Base-by-base conservation (phyloP, 1,139 yeast genomes). In the Saccharomyces pastorianus region DNA sequence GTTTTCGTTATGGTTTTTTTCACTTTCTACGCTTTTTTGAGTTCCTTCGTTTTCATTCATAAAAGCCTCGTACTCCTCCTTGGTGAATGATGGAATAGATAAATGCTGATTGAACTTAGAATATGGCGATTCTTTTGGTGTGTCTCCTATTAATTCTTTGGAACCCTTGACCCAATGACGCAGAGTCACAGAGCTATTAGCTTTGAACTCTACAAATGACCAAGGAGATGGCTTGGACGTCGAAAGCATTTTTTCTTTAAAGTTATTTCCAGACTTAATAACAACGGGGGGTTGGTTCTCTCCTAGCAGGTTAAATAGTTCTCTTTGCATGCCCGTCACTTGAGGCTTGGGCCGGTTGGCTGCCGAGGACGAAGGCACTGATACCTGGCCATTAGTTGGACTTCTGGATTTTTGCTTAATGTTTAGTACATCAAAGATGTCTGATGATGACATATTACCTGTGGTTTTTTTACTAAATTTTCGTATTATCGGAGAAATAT, bases 121-220 rank as follows among this genome's bases (percentile, higher is more conserved):
- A 72, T 87, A 93, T 48, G 80, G 74, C 64, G 86, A 83, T 51
- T 76, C 79, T 47, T 75, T 76, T 2, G 71, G 64, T n/a, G 70
- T 73, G 31, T 72, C 71, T 27, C 75, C 71, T 2, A 66, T 55
- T 8, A 64, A 49, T 49, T 80, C 85, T 55, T 76, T 78, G 1
- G 85, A 77, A 0, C 95, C 96, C 59, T 88, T 84, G 5, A 84
- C 91, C 99, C 99, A 95, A 70, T 93, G 99, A 54, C 76, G 73
- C 49, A 91, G 74, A 46, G 72, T 72, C 47, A 84, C 81, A 50
- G 78, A 81, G 0, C 82, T 79, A 6, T 75, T 73, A 55, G 84
- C 84, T 47, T 70, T 75, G 66, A 93, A 93, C 6, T 77, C 74
- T 47, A 80, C 77, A 69, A 81, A 75, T 0, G 82, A 78, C 99